These are phyloP conservation scores for Microdochium trichocladiopsis DNA, from an alignment of 2,329 filamentous ascomycete species.

Conservation along the genomic window DNA sequence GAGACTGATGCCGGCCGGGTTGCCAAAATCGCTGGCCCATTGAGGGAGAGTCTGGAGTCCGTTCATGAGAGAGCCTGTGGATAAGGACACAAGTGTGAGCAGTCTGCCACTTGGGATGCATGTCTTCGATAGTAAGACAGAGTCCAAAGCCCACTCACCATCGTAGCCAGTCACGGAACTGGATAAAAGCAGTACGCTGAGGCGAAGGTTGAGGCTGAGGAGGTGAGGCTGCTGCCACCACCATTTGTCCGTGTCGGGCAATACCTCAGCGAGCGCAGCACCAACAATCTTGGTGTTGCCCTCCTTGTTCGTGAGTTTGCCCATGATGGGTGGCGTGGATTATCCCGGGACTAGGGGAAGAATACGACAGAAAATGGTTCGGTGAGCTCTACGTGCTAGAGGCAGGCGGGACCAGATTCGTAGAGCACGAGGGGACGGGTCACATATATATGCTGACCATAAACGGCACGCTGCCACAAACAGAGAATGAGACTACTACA, in stretches of 20 bases:
- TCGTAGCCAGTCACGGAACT: constrained; percentile 31
- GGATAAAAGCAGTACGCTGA: constrained; percentile 32
- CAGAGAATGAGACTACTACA: too few relatives aligned
- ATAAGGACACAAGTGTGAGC: neutral
- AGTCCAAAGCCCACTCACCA: constrained; percentile 14
- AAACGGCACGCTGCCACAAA: too few relatives aligned
- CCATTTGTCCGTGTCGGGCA: constrained; percentile 29
- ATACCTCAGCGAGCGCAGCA: constrained; percentile 16
- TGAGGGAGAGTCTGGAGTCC: constrained; percentile 23
- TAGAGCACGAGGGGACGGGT: too few relatives aligned
- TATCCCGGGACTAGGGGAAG: too few relatives aligned
- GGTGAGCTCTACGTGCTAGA: neutral
- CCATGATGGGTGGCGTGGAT: neutral
- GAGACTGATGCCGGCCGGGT: constrained; percentile 13
- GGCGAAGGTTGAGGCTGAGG: constrained; percentile 32
- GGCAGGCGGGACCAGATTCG: too few relatives aligned
- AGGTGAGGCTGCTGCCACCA: constrained; percentile 38
- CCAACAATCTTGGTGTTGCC: constrained; percentile 18
- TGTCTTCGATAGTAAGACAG: too few relatives aligned
- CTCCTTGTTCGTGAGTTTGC: constrained; percentile 4
- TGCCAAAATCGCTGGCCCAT: constrained; percentile 25
- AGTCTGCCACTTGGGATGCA: neutral
- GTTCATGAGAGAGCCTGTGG: constrained; percentile 25
- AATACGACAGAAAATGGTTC: too few relatives aligned
- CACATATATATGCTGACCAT: too few relatives aligned